Percentiles rank a stretch among this genome's conserved stretches.
Evolutionary conservation across 2,329 filamentous ascomycete genomes (phyloP).

Genomic region (Nemania serpens): DNA sequence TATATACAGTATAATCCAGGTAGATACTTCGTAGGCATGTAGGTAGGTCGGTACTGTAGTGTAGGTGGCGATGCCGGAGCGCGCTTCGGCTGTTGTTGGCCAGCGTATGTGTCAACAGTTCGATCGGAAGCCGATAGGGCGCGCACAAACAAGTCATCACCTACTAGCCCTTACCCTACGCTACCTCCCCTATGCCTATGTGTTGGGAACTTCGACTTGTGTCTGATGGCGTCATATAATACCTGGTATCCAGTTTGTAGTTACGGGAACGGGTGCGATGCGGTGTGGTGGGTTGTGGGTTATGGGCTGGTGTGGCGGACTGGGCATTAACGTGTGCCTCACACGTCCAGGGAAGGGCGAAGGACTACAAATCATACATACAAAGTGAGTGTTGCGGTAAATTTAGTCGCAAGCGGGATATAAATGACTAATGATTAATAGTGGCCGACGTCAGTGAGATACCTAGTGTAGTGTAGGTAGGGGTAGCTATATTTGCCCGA

Average conservation of each 20-base stretch:
- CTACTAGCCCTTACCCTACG: background rate
- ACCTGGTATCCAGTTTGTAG: background rate
- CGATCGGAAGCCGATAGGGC: too few species aligned
- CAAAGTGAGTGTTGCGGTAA: background rate
- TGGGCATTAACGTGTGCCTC: constrained; percentile 8
- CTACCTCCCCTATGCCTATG: background rate
- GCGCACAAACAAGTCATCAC: background rate
- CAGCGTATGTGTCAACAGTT: too few species aligned
- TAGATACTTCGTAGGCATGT: too few species aligned
- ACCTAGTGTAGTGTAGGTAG: background rate
- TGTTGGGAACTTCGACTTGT: constrained; percentile 8
- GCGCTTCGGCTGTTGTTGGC: too few species aligned
- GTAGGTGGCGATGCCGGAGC: too few species aligned
- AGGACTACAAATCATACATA: constrained; percentile 1
- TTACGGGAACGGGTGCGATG: background rate
- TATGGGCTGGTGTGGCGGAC: background rate
- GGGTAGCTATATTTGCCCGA: too few species aligned
- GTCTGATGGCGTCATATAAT: constrained; percentile 8
- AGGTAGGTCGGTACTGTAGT: too few species aligned
- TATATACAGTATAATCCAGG: too few species aligned
- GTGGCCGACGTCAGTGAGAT: background rate
- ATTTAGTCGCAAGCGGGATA: background rate
- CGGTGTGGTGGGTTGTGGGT: background rate
- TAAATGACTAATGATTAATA: constrained; percentile 19
- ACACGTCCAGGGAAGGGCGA: background rate